Evolutionary conservation across 2,329 filamentous ascomycete genomes (phyloP).

Genomic region (Colletotrichum nymphaeae): DNA sequence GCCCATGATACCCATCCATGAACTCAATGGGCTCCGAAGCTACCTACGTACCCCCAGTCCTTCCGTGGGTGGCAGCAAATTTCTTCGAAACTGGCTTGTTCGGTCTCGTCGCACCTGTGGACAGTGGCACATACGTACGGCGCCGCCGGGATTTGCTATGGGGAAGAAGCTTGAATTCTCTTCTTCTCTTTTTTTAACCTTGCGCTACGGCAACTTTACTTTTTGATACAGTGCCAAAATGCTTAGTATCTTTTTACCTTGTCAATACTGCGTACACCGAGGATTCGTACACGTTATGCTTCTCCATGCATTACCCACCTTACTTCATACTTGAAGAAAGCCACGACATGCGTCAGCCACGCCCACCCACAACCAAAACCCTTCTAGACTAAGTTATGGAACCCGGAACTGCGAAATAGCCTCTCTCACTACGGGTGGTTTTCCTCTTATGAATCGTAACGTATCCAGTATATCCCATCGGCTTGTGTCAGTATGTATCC

Average conservation of each 20-base stretch:
- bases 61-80: neutral
- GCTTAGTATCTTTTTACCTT: neutral
- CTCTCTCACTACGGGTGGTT: neutral
- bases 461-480: neutral
- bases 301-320: neutral
- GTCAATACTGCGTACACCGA: neutral
- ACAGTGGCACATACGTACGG: neutral
- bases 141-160: neutral
- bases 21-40: neutral
- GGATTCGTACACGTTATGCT: neutral
- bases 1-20: neutral
- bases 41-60: neutral
- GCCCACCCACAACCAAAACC: neutral
- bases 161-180: slow-evolving; percentile 7
- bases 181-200: neutral
- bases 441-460: neutral
- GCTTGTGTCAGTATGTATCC: no score
- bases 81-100: slow-evolving; percentile 1
- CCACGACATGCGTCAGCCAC: neutral
- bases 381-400: neutral
- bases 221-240: neutral
- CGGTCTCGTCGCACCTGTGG: neutral
- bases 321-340: neutral
- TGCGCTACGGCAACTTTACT: neutral
- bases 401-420: neutral